Evolutionary conservation across 2,329 filamentous ascomycete genomes (phyloP), one percentile per base, ranked within the genome.

Genomic region (Lomentospora prolificans): DNA sequence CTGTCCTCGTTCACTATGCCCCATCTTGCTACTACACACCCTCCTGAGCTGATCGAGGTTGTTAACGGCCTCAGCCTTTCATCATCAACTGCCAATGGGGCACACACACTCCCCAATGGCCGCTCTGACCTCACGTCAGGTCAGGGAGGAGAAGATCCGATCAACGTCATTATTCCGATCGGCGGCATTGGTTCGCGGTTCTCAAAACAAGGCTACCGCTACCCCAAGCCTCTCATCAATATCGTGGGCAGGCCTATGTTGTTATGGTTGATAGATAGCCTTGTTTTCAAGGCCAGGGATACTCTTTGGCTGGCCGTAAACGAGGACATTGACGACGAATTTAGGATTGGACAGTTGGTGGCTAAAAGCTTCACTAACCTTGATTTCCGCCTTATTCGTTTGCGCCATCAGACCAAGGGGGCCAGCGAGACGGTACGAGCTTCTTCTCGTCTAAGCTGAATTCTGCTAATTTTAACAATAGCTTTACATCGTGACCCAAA

Each of bases 151-250:
- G 33, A 58, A 19, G 56, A 61, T 41, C 61, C 63, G 39, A 60
- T 67, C 55, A 67, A 67, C 48, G 59, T 67, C 50, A 66, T 67
- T 57, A 63, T 67, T 10, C 65, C 65, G 14, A 66, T 67, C 27
- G 66, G 65, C 28, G 64, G 66, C 39, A 63, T 66, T 24, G 66
- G 66, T 25, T 64, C 64, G 4, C 61, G 66, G 14, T 68, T 68
- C 44, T 61, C 62, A 22, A 61, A 63, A 39, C 58, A 65, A 57
- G 65, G 65, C 8, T 67, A 66, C 55, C 64, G 65, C 33, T 66
- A 61, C 55, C 65, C 65, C 5, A 66, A 67, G 54, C 65, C 65
- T 3, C 58, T 67, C 14, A 66, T 67, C 60, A 67, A 67, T 58
- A 66, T 67, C 25, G 63, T 66, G 25, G 65, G 65, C 28, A 62